phyloP scores from a whole-genome alignment of 768 basidiomycete species.

The Tulasnella sp. region DNA sequence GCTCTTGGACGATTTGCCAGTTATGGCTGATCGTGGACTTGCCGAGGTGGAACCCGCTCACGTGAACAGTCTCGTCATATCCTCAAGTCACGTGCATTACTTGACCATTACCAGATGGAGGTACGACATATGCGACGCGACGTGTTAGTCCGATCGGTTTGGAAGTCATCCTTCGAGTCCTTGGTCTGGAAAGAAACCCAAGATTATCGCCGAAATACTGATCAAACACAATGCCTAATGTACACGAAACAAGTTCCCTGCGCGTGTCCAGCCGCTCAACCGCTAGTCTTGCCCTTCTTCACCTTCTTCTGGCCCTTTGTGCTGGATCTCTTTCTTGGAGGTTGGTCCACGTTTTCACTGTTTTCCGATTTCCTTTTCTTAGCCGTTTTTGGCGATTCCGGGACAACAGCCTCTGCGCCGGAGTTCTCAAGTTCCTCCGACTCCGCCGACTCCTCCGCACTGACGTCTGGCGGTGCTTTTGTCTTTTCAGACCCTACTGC shows the following conservation, averaged over 20 bases:
- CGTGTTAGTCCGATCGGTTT: not conserved
- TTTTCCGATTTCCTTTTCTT: too few relatives aligned
- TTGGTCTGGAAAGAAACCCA: not conserved
- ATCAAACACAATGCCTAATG: too few relatives aligned
- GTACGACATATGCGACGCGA: not conserved
- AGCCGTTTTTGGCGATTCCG: not conserved
- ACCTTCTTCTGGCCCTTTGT: not conserved
- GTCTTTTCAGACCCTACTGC: slow-evolving; percentile 45
- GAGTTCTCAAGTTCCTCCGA: not conserved
- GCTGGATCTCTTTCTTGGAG: too few relatives aligned
- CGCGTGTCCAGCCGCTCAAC: not conserved
- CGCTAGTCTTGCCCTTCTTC: not conserved
- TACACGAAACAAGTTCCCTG: too few relatives aligned
- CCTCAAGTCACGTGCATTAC: too few relatives aligned
- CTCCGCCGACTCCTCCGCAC: slow-evolving; percentile 16
- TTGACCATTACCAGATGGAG: not conserved
- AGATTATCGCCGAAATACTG: not conserved
- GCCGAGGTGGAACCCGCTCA: too few relatives aligned
- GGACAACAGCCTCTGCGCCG: not conserved
- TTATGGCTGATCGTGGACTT: too few relatives aligned
- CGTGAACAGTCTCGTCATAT: too few relatives aligned
- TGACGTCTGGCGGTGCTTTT: not conserved
- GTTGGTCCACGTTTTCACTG: too few relatives aligned
- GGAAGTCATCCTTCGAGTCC: not conserved
- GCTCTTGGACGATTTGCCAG: too few relatives aligned